These are phyloP conservation scores for Fusarium sp. DNA, from an alignment of 2,329 filamentous ascomycete genomes.

Conservation along the genomic window DNA sequence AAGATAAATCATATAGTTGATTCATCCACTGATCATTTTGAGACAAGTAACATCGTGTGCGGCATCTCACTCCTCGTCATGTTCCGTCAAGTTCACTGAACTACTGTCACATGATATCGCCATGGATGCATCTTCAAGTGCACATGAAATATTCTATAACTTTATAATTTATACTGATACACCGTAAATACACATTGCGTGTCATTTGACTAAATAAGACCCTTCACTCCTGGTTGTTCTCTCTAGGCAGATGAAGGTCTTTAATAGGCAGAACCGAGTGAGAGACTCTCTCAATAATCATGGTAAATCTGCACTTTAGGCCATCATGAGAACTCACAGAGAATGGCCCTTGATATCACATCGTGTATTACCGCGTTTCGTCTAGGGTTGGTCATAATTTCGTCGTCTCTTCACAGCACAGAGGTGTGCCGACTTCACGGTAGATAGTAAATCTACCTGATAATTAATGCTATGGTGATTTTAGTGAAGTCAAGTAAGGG, in stretches of 20 bases:
- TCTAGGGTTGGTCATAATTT: not conserved
- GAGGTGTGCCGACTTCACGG: no score
- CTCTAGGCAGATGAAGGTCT: not conserved
- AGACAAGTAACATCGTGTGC: not conserved
- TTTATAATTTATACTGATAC: not conserved
- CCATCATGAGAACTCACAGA: not conserved
- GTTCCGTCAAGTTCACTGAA: not conserved
- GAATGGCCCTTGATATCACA: not conserved
- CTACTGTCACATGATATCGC: not conserved
- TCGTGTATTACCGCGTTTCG: not conserved
- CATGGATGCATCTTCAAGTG: not conserved
- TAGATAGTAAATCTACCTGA: no score
- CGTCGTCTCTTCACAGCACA: not conserved
- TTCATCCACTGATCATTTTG: not conserved
- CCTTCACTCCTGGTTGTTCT: not conserved
- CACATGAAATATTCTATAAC: not conserved
- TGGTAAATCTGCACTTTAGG: no score
- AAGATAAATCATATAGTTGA: not conserved
- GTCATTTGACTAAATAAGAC: not conserved
- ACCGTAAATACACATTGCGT: not conserved
- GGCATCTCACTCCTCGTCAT: not conserved
- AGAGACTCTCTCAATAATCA: not conserved
- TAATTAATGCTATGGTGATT: not conserved
- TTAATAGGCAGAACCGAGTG: not conserved
- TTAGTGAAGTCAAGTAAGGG: not conserved